phyloP scores from a whole-genome alignment of 1,139 yeast species.

The Arxiozyma bovina region DNA sequence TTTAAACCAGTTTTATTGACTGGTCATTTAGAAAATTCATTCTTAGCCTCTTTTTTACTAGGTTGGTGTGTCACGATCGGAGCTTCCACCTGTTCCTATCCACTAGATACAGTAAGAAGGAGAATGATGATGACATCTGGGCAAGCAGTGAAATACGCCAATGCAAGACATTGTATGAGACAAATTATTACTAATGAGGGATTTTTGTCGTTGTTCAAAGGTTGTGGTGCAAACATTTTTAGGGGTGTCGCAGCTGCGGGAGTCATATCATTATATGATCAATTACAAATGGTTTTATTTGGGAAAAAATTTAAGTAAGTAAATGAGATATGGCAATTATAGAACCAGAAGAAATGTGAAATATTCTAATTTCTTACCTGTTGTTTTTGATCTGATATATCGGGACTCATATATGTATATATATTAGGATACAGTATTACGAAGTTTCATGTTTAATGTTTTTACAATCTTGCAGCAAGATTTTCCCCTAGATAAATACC shows the following conservation, averaged over 20 bases:
- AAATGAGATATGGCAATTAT: background rate
- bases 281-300: conserved; percentile 12
- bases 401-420: too few relatives aligned
- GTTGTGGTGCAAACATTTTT: conserved; percentile 15
- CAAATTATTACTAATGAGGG: conserved; percentile 13
- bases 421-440: too few relatives aligned
- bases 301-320: conserved; percentile 15
- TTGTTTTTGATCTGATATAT: too few relatives aligned
- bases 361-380: too few relatives aligned
- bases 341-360: too few relatives aligned
- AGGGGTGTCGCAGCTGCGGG: conserved; percentile 17
- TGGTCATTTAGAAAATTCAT: conserved; percentile 12
- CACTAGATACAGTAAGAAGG: conserved; percentile 16
- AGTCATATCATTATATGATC: conserved; percentile 15
- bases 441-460: too few relatives aligned
- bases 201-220: conserved; percentile 12
- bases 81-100: conserved; percentile 14
- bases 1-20: conserved; percentile 12
- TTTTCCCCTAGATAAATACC: too few relatives aligned
- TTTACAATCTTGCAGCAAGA: too few relatives aligned
- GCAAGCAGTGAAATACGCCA: conserved; percentile 13
- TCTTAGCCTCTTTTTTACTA: conserved; percentile 13
- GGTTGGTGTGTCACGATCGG: conserved; percentile 15
- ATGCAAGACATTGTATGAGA: conserved; percentile 11
- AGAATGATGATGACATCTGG: conserved; percentile 18